A percentile compares a stretch with the other conserved stretches of the same genome.
These are phyloP conservation scores for Cutaneotrichosporon sp. DNA, from an alignment of 1,284 basidiomycete genomes.

Conservation along the genomic window DNA sequence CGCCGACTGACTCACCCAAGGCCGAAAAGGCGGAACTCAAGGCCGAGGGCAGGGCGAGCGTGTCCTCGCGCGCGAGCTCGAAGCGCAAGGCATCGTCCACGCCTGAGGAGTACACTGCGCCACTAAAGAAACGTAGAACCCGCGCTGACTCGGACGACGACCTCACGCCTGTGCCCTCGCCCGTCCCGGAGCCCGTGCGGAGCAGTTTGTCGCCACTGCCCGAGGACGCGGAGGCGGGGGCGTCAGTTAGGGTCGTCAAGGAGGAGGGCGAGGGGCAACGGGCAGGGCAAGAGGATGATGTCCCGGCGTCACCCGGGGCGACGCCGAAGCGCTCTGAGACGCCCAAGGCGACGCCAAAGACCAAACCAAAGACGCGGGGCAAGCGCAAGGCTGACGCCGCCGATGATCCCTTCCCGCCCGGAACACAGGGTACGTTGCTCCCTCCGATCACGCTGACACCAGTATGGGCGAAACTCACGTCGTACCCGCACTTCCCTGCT, in stretches of 20 bases:
- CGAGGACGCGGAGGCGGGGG: neutral
- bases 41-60: neutral
- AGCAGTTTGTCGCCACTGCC: neutral
- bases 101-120: neutral
- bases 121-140: conserved; percentile 4
- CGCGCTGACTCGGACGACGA: conserved; percentile 48
- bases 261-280: neutral
- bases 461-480: conserved; percentile 45
- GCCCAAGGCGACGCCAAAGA: neutral
- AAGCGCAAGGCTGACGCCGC: neutral
- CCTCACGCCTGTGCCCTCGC: conserved; percentile 14
- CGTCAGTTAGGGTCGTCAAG: neutral
- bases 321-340: neutral
- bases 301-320: neutral
- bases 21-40: neutral
- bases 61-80: conserved; percentile 1
- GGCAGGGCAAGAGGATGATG: neutral
- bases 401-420: conserved; percentile 25
- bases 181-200: neutral
- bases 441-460: conserved; percentile 7
- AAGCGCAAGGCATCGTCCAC: conserved; percentile 11
- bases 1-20: too few relatives aligned
- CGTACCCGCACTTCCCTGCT: conserved; percentile 48
- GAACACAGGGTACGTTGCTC: conserved; percentile 37
- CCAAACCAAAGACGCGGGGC: neutral